A percentile compares a stretch with the other conserved stretches of the same genome.
Evolutionary conservation across 2,329 filamentous ascomycete species (phyloP).

Genomic region (Epichloe coenophiala): DNA sequence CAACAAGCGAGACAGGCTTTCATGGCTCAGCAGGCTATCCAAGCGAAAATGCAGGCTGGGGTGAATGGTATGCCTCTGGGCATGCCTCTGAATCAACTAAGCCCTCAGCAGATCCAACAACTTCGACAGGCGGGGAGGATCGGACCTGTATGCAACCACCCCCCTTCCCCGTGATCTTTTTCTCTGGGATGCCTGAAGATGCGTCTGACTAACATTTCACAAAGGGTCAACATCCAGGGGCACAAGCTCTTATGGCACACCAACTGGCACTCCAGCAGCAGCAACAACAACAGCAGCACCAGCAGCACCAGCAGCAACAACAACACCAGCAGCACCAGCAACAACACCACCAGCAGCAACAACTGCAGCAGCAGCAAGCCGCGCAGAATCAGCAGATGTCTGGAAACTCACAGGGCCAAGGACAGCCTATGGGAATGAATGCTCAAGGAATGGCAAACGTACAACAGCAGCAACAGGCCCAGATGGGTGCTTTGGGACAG

Average conservation of each 20-base stretch:
- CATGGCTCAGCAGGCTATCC: constrained; percentile 41
- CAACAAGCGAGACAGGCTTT: constrained; percentile 36
- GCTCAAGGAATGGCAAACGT: constrained; percentile 31
- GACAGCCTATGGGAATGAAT: constrained; percentile 35
- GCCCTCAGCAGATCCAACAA: constrained; percentile 35
- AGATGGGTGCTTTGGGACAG: constrained; percentile 8
- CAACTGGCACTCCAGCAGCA: constrained; percentile 12
- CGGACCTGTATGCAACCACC: constrained; percentile 24
- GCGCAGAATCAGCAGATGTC: constrained; percentile 26
- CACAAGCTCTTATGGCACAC: no score
- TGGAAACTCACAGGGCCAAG: constrained; percentile 21
- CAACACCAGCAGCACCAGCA: constrained; percentile 23
- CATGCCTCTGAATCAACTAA: constrained; percentile 35
- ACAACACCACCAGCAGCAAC: constrained; percentile 23
- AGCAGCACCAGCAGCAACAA: constrained; percentile 15
- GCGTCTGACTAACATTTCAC: no score
- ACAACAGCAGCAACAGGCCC: constrained; percentile 13
- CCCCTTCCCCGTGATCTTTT: not conserved
- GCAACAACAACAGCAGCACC: constrained; percentile 28
- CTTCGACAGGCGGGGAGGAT: constrained; percentile 29
- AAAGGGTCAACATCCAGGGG: no score
- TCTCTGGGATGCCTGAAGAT: no score
- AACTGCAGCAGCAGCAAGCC: constrained; percentile 19
- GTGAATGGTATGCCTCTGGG: constrained; percentile 35
- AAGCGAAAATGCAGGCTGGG: constrained; percentile 34